Evolutionary conservation across 768 basidiomycete species (phyloP).

Genomic region (Trametopsis cervina): DNA sequence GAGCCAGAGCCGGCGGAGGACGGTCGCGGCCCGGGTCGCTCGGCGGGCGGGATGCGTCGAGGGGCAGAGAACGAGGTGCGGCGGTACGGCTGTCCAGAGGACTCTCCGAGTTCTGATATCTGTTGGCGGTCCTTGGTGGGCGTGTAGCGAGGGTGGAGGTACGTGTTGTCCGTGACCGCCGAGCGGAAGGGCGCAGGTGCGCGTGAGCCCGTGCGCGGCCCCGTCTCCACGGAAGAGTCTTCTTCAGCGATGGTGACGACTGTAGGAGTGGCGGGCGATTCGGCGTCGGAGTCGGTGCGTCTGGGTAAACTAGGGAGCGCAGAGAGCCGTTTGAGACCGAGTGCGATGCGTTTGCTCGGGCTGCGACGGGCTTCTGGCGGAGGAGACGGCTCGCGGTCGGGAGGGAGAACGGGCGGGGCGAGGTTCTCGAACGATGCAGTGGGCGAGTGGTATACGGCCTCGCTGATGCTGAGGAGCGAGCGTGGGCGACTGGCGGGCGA

Average conservation of each 20-base stretch:
- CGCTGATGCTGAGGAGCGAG: slow-evolving; percentile 2
- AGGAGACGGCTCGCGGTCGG: not conserved
- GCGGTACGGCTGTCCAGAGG: not conserved
- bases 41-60: too few relatives aligned
- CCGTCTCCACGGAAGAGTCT: too few relatives aligned
- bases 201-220: slow-evolving; percentile 1
- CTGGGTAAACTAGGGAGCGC: slow-evolving; percentile 4
- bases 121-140: too few relatives aligned
- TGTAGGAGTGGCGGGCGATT: too few relatives aligned
- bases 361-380: slow-evolving; percentile 1
- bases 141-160: too few relatives aligned
- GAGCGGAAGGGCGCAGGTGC: not conserved
- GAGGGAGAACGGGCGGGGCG: not conserved
- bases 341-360: not conserved
- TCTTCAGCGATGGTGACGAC: too few relatives aligned
- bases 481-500: not conserved
- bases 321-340: slow-evolving; percentile 5
- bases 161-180: not conserved
- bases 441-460: not conserved
- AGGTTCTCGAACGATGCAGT: not conserved
- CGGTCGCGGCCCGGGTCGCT: too few relatives aligned
- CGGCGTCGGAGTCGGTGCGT: not conserved
- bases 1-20: too few relatives aligned
- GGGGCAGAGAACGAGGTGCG: slow-evolving; percentile 1
- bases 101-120: too few relatives aligned